These are phyloP conservation scores for Solanum ossicruentum DNA, from an alignment of 257 asterid species.

Conservation along the genomic window DNA sequence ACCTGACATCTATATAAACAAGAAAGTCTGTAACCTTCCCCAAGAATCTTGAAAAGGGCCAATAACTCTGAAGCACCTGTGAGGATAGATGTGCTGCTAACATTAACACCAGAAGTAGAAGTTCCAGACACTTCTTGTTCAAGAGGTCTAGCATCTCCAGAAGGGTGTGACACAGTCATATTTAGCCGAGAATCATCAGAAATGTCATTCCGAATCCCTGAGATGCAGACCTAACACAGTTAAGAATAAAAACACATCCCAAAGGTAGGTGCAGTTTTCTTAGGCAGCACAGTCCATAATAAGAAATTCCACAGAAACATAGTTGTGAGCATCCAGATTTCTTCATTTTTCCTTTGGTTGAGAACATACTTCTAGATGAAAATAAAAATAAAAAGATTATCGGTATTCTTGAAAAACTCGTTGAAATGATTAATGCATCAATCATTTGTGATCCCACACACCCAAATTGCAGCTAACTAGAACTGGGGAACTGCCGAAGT, in stretches of 20 bases:
- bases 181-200: constrained; percentile 59
- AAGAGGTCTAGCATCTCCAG: constrained; percentile 35
- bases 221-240: constrained; percentile 8
- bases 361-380: not conserved
- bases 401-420: not conserved
- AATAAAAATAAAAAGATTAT: not conserved
- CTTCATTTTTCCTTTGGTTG: not conserved
- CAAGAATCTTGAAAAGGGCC: constrained; percentile 68
- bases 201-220: constrained; percentile 57
- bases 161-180: constrained; percentile 34
- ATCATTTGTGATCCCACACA: not conserved
- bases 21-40: constrained; percentile 87
- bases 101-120: constrained; percentile 31
- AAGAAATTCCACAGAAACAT: not conserved
- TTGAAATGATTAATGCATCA: not conserved
- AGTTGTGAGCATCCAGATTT: not conserved
- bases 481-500: not conserved
- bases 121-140: constrained; percentile 54
- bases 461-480: not conserved
- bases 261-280: not conserved
- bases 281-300: not conserved
- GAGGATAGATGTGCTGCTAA: constrained; percentile 35
- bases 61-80: constrained; percentile 70
- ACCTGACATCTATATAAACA: constrained; percentile 87
- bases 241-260: not conserved